Conservation (phyloP, 139 green algal genomes). For the Pseudopediastrum boryanum region DNA sequence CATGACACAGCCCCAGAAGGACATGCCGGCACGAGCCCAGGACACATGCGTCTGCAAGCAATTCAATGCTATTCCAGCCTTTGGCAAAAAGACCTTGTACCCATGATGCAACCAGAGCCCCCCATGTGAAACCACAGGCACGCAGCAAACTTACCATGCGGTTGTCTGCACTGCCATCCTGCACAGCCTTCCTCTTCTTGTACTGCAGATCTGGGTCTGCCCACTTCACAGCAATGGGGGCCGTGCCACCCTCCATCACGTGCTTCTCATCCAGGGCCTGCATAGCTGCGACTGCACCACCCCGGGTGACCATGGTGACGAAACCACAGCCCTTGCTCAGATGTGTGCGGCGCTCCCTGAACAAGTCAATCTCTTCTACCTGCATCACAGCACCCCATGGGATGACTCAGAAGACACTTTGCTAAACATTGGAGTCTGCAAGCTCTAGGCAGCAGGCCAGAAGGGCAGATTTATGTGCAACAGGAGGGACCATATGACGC, state of each 20-base stretch:
- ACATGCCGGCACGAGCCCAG: too few species aligned
- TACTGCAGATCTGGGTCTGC: conserved; percentile 58
- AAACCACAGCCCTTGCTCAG: conserved; percentile 60
- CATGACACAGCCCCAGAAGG: too few species aligned
- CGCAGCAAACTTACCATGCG: conserved; percentile 56
- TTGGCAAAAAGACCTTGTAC: too few species aligned
- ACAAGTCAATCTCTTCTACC: conserved; percentile 47
- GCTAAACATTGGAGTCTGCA: too few species aligned
- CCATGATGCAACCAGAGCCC: too few species aligned
- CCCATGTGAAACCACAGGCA: too few species aligned
- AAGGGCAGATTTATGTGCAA: too few species aligned
- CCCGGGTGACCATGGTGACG: conserved; percentile 44
- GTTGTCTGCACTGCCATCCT: conserved; percentile 52
- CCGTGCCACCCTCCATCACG: conserved; percentile 16
- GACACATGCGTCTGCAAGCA: too few species aligned
- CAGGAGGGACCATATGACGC: too few species aligned
- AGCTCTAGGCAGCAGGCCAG: too few species aligned
- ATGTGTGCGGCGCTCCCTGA: conserved; percentile 43
- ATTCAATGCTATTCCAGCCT: too few species aligned
- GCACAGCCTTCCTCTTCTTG: conserved; percentile 58
- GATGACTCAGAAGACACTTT: too few species aligned
- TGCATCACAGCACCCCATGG: neutral
- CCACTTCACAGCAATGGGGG: conserved; percentile 44
- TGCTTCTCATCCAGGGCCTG: conserved; percentile 44
- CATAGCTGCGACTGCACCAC: conserved; percentile 45